A percentile compares a stretch with the other conserved stretches of the same genome.
These are phyloP conservation scores for Schizopora paradoxa DNA, from an alignment of 1,284 basidiomycete species.

Conservation along the genomic window DNA sequence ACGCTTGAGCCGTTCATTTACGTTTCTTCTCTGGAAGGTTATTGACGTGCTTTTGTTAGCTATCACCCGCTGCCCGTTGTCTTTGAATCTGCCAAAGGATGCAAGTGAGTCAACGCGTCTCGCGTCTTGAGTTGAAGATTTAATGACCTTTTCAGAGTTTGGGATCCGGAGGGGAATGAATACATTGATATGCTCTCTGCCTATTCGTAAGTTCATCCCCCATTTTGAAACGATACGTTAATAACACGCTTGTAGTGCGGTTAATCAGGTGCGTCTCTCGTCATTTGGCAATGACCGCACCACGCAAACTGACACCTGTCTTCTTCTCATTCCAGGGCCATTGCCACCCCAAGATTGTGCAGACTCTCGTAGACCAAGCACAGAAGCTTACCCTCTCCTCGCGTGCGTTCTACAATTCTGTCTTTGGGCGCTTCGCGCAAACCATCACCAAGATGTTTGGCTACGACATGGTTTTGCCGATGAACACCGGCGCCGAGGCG, in stretches of 20 bases:
- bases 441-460: conserved; percentile 81
- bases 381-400: conserved; percentile 91
- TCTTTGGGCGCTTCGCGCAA: conserved; percentile 87
- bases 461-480: conserved; percentile 95
- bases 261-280: conserved; percentile 64
- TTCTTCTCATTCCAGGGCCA: conserved; percentile 63
- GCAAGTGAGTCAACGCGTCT: conserved; percentile 71
- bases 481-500: conserved; percentile 99
- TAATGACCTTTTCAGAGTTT: conserved; percentile 57
- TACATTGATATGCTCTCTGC: conserved; percentile 97
- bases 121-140: too few species aligned
- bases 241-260: conserved; percentile 48
- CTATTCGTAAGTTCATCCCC: conserved; percentile 71
- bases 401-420: conserved; percentile 93
- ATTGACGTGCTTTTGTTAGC: conserved; percentile 50
- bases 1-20: conserved; percentile 20
- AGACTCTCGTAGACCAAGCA: conserved; percentile 80
- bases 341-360: conserved; percentile 89
- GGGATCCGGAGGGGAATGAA: conserved; percentile 92
- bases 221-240: conserved; percentile 11
- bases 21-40: conserved; percentile 21
- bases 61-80: conserved; percentile 96
- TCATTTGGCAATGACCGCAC: conserved; percentile 27
- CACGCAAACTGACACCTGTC: conserved; percentile 3
- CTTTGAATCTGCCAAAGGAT: conserved; percentile 86